Evolutionary conservation across 108 stramenopile species (phyloP).

Genomic region (Pseudonitzschia pungens): DNA sequence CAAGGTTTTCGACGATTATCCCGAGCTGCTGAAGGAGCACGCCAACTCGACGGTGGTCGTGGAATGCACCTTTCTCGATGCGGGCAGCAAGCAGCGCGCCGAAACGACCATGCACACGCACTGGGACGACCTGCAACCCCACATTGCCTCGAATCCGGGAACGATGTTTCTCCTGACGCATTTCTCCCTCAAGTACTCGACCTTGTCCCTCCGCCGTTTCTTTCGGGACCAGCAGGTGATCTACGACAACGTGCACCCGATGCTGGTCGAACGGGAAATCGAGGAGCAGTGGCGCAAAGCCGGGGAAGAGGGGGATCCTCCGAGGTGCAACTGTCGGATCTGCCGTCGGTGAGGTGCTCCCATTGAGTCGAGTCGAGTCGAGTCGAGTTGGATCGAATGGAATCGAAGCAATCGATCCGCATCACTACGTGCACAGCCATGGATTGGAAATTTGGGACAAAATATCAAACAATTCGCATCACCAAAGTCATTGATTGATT

Average conservation of each 20-base stretch:
- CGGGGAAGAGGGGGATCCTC: background rate
- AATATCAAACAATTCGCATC: too few species aligned
- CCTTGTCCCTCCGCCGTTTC: slow-evolving; percentile 30
- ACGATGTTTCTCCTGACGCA: slow-evolving; percentile 44
- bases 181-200: slow-evolving; percentile 40
- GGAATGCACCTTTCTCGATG: slow-evolving; percentile 49
- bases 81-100: slow-evolving; percentile 26
- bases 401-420: too few species aligned
- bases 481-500: too few species aligned
- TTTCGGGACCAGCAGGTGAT: slow-evolving; percentile 24
- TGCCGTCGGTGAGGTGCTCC: background rate
- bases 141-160: slow-evolving; percentile 31
- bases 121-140: slow-evolving; percentile 44
- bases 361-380: background rate
- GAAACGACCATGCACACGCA: slow-evolving; percentile 44
- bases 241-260: slow-evolving; percentile 45
- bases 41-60: slow-evolving; percentile 22
- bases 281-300: slow-evolving; percentile 29
- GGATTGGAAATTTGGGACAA: too few species aligned
- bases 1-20: slow-evolving; percentile 31
- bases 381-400: background rate
- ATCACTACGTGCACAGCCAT: too few species aligned
- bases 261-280: slow-evolving; percentile 42
- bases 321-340: slow-evolving; percentile 21
- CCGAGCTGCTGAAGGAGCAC: slow-evolving; percentile 41